Evolutionary conservation across 2,329 filamentous ascomycete genomes (phyloP).

Genomic region (Ophiostoma angusticollis): DNA sequence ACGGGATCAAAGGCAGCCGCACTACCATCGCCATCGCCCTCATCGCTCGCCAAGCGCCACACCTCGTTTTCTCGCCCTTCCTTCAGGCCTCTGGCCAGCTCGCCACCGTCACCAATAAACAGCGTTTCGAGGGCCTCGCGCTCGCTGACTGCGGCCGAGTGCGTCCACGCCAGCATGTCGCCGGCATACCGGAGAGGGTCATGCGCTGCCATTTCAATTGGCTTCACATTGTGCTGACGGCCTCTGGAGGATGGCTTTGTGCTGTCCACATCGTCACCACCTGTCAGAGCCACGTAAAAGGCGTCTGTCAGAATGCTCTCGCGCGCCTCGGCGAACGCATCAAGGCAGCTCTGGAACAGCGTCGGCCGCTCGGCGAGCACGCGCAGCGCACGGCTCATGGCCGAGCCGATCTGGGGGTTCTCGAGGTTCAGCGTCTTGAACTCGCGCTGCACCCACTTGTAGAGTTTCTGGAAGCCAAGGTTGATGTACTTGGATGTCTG

Average conservation of each 20-base stretch:
- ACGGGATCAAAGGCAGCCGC: slow-evolving; percentile 59
- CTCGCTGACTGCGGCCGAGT: slow-evolving; percentile 88
- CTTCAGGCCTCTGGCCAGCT: slow-evolving; percentile 71
- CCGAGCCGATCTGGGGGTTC: slow-evolving; percentile 79
- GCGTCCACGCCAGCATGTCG: slow-evolving; percentile 95
- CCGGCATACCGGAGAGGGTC: slow-evolving; percentile 85
- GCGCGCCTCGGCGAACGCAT: slow-evolving; percentile 82
- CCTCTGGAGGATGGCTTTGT: neutral
- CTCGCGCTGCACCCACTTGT: slow-evolving; percentile 87
- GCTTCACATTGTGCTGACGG: slow-evolving; percentile 57
- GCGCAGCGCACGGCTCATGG: slow-evolving; percentile 70
- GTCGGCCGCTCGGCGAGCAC: slow-evolving; percentile 81
- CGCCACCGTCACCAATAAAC: slow-evolving; percentile 81
- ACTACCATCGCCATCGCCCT: slow-evolving; percentile 38
- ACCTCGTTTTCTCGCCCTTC: slow-evolving; percentile 71
- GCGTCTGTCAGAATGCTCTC: slow-evolving; percentile 78
- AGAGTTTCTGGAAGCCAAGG: slow-evolving; percentile 85
- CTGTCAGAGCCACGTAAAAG: slow-evolving; percentile 80
- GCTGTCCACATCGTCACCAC: slow-evolving; percentile 34
- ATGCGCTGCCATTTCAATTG: slow-evolving; percentile 87
- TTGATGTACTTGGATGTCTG: slow-evolving; percentile 79
- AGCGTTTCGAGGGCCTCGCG: slow-evolving; percentile 81
- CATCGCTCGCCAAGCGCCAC: slow-evolving; percentile 58
- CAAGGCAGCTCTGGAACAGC: slow-evolving; percentile 84
- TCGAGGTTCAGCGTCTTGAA: slow-evolving; percentile 89